These are phyloP conservation scores for Talaromyces ruber DNA, from an alignment of 495 filamentous ascomycete genomes.

Conservation along the genomic window DNA sequence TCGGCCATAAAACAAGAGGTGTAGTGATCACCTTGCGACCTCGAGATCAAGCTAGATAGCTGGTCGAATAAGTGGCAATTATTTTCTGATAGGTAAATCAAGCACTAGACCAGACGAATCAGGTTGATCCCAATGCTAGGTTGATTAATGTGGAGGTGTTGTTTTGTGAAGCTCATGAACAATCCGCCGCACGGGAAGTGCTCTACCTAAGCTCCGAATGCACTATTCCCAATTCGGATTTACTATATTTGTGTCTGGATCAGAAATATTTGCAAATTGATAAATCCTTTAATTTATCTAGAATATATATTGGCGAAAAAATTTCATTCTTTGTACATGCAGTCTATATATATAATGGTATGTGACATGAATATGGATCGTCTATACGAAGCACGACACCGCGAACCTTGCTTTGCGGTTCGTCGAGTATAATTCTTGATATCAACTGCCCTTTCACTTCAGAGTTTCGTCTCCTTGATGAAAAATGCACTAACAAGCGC, in stretches of 20 bases:
- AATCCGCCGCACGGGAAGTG: not conserved
- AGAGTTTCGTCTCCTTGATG: conserved; percentile 32
- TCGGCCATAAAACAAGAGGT: not conserved
- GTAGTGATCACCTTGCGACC: not conserved
- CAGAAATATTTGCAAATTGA: not conserved
- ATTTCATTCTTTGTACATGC: not conserved
- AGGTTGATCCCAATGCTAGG: not conserved
- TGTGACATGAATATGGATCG: not conserved
- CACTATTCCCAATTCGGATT: not conserved
- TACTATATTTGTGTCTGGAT: not conserved
- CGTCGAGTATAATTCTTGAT: not conserved
- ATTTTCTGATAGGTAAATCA: not conserved
- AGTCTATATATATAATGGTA: not conserved
- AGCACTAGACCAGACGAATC: not conserved
- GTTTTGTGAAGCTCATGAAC: not conserved
- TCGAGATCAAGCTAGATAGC: not conserved
- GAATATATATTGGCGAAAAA: not conserved
- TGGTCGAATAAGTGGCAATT: no score
- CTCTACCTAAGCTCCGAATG: not conserved
- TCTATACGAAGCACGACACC: not conserved
- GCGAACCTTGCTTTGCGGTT: not conserved
- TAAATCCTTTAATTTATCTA: not conserved
- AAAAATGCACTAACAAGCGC: conserved; percentile 38
- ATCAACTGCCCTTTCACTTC: not conserved
- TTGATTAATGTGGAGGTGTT: not conserved